Conservation (phyloP, 2,329 filamentous ascomycete species). For the Diaporthe citrichinensis region DNA sequence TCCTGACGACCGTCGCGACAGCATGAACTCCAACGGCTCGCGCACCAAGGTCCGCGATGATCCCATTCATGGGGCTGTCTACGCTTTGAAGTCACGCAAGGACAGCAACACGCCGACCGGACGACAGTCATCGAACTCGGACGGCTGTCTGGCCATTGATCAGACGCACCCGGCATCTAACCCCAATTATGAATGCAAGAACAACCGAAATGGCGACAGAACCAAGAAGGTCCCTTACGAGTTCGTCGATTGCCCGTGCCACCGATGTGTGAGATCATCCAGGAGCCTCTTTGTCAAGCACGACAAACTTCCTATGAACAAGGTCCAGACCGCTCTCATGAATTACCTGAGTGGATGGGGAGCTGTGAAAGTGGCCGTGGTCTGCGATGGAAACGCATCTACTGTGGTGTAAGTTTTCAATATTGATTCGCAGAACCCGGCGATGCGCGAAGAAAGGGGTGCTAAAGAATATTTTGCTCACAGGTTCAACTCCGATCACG, state of each 20-base stretch:
- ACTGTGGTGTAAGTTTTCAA: constrained; percentile 21
- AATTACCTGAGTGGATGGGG: constrained; percentile 17
- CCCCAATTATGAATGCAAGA: not conserved
- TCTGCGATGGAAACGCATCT: not conserved
- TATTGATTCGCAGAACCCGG: not conserved
- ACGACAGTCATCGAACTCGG: not conserved
- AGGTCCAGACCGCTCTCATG: not conserved
- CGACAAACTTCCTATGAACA: not conserved
- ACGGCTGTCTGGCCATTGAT: not conserved
- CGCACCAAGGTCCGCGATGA: constrained; percentile 34
- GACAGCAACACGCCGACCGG: not conserved
- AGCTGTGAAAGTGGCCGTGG: not conserved
- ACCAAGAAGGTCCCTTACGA: too few relatives aligned
- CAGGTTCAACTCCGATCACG: constrained; percentile 31
- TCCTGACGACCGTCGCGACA: constrained; percentile 31
- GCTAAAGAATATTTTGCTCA: not conserved
- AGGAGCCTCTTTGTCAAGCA: constrained; percentile 30
- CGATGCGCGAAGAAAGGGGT: not conserved
- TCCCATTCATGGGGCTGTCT: constrained; percentile 34
- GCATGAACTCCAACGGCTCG: constrained; percentile 21
- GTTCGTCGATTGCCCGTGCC: constrained; percentile 35
- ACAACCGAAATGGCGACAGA: not conserved
- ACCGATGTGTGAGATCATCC: constrained; percentile 4
- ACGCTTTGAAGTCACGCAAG: constrained; percentile 30
- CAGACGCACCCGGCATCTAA: not conserved